These are phyloP conservation scores for Brettanomyces naardenensis DNA, from an alignment of 805 yeast genomes.

Conservation along the genomic window DNA sequence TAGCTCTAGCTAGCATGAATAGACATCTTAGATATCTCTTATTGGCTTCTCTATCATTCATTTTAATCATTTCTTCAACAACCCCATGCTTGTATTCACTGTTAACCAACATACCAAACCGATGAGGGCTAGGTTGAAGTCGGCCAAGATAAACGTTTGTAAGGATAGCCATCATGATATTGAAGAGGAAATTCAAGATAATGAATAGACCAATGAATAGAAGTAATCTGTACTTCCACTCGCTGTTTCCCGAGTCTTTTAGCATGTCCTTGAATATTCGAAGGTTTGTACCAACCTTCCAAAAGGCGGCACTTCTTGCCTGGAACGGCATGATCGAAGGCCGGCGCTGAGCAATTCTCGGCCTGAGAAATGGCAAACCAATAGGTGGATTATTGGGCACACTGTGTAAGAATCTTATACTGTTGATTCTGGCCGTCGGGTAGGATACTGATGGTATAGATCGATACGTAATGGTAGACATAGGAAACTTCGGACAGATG, in stretches of 20 bases:
- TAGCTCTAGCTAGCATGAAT: constrained; percentile 23
- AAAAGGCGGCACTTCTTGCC: constrained; percentile 19
- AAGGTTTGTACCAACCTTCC: constrained; percentile 26
- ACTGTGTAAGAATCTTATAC: no score
- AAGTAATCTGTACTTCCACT: constrained; percentile 37
- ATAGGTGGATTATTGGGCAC: no score
- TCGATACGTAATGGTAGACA: no score
- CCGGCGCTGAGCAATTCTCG: not conserved
- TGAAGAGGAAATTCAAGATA: constrained; percentile 29
- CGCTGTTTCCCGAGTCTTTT: constrained; percentile 29
- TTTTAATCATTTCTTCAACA: constrained; percentile 29
- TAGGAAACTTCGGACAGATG: no score
- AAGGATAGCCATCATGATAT: constrained; percentile 25
- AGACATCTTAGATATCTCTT: constrained; percentile 25
- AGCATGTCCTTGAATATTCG: constrained; percentile 17
- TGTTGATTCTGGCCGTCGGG: no score
- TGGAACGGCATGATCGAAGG: not conserved
- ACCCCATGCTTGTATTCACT: constrained; percentile 29
- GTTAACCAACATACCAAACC: constrained; percentile 22
- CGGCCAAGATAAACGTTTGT: constrained; percentile 23
- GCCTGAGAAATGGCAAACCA: no score
- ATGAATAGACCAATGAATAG: constrained; percentile 34
- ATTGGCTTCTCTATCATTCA: constrained; percentile 28
- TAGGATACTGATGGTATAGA: no score
- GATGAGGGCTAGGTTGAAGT: constrained; percentile 21